Base-by-base conservation (phyloP, 495 filamentous ascomycete species). In the Xanthoparmelia taractica region DNA sequence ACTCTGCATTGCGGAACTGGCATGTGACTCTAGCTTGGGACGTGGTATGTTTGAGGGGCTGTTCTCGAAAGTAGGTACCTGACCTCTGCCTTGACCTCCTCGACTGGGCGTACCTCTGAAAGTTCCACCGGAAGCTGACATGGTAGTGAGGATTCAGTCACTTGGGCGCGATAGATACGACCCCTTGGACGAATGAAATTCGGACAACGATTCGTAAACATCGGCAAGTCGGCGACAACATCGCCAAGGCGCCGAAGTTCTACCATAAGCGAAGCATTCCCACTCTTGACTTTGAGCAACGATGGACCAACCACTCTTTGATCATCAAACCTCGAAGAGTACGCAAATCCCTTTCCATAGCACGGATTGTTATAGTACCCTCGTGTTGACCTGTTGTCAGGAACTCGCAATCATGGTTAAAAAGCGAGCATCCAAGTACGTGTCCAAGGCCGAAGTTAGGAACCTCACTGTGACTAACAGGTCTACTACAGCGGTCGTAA, bases 381-480 rank as follows among this genome's bases (percentile, higher is more conserved):
- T n/a, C n/a, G n/a, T n/a, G n/a, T n/a, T n/a, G n/a, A n/a, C n/a
- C n/a, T n/a, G n/a, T 4, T 3, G 5, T 15, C 45, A 66, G 64
- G 82, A 36, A 36, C 82, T 80, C 82, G 86, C 82, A 83, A 97
- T 80, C 78, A 98, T 98, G 94, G 94, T 98, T 81, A 98, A 98
- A 87, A 98, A 98, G 87, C 89, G 93, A 85, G 91, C 94, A 79
- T 92, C 89, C 83, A 97, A 97, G 87, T 91, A 88, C 79, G 84
- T 68, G 59, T 13, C 36, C 63, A 33, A 18, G 27, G 1, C 58
- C 33, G 40, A 27, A 15, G 38, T 52, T 37, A 34, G 55, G 29
- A 55, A 57, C 58, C 63, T 54, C 59, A 58, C 13, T 23, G 27
- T 38, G 33, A 23, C n/a, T 76, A 68, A 76, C 64, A 63, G 69